Conservation (phyloP, 345 rosid genomes). For the Lepidium africanum region DNA sequence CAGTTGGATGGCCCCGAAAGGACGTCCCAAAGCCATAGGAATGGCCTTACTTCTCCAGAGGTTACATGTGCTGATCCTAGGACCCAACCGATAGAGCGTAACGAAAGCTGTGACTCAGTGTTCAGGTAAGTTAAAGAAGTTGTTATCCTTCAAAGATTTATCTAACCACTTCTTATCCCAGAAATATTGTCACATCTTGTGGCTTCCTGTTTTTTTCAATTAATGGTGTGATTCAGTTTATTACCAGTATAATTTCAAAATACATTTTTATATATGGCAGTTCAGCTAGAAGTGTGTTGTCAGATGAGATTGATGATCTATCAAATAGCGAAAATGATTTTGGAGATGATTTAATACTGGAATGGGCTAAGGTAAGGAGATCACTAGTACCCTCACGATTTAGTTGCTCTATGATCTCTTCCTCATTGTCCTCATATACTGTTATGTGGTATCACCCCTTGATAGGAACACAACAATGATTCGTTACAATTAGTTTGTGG, state of each 20-base stretch:
- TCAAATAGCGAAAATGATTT: constrained; percentile 46
- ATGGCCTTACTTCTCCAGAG: constrained; percentile 63
- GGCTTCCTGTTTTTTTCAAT: not conserved
- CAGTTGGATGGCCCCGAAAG: constrained; percentile 50
- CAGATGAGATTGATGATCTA: constrained; percentile 71
- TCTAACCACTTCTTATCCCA: not conserved
- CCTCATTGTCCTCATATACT: constrained; percentile 10
- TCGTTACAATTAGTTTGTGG: constrained; percentile 76
- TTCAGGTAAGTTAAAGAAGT: constrained; percentile 49
- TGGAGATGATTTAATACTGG: constrained; percentile 65
- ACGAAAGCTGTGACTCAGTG: constrained; percentile 64
- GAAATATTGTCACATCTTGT: not conserved
- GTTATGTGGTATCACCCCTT: constrained; percentile 22
- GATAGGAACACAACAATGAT: constrained; percentile 74
- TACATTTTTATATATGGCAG: constrained; percentile 68
- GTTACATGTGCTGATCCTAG: constrained; percentile 33
- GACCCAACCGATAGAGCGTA: constrained; percentile 42
- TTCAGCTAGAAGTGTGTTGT: constrained; percentile 69
- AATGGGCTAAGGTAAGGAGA: constrained; percentile 87
- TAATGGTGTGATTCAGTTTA: constrained; percentile 7
- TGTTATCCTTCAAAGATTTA: not conserved
- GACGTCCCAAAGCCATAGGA: constrained; percentile 42
- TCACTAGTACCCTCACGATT: constrained; percentile 6
- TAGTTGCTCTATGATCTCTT: not conserved
- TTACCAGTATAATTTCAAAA: constrained; percentile 25